A percentile compares a stretch with the other conserved stretches of the same genome.
Conservation (phyloP, 2,329 filamentous ascomycete genomes). For the Fusarium protoensiforme region DNA sequence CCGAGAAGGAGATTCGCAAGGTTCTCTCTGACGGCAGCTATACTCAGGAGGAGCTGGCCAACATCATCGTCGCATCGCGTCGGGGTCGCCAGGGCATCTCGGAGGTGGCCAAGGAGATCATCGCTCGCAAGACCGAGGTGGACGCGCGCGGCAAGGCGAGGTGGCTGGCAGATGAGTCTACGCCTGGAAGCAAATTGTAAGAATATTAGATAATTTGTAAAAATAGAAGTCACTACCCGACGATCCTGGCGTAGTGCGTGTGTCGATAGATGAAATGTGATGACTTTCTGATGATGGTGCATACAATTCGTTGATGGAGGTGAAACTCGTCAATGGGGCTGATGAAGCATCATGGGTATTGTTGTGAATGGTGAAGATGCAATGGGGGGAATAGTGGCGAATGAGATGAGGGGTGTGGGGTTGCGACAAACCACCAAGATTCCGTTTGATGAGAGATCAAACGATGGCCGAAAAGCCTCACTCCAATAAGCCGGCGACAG, state of each 20-base stretch:
- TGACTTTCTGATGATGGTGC: conserved; percentile 23
- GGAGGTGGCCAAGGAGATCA: conserved; percentile 75
- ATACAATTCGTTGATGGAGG: background rate
- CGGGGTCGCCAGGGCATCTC: conserved; percentile 75
- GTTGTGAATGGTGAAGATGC: conserved; percentile 7
- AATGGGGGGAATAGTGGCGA: conserved; percentile 21
- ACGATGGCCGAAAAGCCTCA: conserved; percentile 32
- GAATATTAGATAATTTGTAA: conserved; percentile 34
- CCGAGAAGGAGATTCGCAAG: conserved; percentile 69
- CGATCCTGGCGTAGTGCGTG: conserved; percentile 30
- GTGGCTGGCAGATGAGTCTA: conserved; percentile 49
- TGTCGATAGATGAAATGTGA: conserved; percentile 42
- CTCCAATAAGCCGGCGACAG: conserved; percentile 17
- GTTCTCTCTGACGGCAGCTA: conserved; percentile 54
- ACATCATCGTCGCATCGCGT: conserved; percentile 69
- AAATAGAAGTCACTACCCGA: conserved; percentile 41
- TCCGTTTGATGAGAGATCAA: conserved; percentile 19
- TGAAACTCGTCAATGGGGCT: conserved; percentile 16
- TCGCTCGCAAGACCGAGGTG: conserved; percentile 69
- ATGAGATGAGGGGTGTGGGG: conserved; percentile 31
- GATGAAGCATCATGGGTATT: conserved; percentile 19
- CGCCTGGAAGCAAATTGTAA: conserved; percentile 49
- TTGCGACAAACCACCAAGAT: conserved; percentile 38
- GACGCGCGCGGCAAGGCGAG: conserved; percentile 55
- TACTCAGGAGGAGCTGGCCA: conserved; percentile 68